Conservation (phyloP, 2,329 filamentous ascomycete species). For the Fusarium sp. region DNA sequence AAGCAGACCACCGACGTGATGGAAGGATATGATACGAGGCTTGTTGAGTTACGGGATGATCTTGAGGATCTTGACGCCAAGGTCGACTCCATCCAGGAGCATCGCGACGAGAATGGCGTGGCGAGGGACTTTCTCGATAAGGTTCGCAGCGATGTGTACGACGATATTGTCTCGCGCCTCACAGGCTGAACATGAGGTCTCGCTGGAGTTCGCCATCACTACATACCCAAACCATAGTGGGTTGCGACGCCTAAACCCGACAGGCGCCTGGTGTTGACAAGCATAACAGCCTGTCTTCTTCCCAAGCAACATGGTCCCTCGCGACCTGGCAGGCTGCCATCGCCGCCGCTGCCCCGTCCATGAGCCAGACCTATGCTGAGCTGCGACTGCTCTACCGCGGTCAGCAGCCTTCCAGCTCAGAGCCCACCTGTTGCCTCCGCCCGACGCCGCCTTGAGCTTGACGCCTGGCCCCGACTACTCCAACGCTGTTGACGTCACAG, state of each 20-base stretch:
- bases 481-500: background rate
- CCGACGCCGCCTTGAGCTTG: background rate
- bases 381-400: background rate
- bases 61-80: constrained; percentile 24
- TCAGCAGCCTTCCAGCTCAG: too few species aligned
- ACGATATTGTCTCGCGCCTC: constrained; percentile 13
- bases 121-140: constrained; percentile 13
- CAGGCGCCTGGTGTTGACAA: rapidly evolving
- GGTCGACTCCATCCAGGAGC: constrained; percentile 22
- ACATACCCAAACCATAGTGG: background rate
- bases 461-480: background rate
- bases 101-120: constrained; percentile 18
- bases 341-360: too few species aligned
- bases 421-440: too few species aligned
- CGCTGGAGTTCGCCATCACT: background rate
- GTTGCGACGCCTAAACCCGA: rapidly evolving
- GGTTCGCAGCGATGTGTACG: constrained; percentile 17
- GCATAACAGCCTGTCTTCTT: background rate
- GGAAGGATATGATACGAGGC: constrained; percentile 22
- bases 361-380: background rate
- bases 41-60: constrained; percentile 13
- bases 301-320: background rate
- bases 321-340: rapidly evolving
- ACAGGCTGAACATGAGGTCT: background rate
- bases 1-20: constrained; percentile 5